These are phyloP conservation scores for Gymnopus androsaceus DNA, from an alignment of 1,284 basidiomycete species.

Conservation along the genomic window DNA sequence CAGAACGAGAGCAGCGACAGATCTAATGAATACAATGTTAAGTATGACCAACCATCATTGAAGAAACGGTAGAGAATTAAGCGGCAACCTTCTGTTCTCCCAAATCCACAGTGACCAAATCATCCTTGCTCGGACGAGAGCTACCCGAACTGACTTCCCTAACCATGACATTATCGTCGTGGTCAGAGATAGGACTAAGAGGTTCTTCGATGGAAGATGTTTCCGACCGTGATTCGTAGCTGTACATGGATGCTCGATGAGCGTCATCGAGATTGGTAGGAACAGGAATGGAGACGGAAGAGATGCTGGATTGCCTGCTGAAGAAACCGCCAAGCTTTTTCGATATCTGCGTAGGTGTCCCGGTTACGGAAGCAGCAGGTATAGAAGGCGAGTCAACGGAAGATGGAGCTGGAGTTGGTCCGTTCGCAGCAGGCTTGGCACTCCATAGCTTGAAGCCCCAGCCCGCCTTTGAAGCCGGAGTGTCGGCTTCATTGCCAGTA, in stretches of 20 bases:
- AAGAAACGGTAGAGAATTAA: not conserved
- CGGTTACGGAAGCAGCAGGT: constrained; percentile 21
- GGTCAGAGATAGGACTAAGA: constrained; percentile 51
- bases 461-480: constrained; percentile 34
- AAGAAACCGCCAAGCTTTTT: constrained; percentile 73
- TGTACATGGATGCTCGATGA: constrained; percentile 46
- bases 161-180: constrained; percentile 38
- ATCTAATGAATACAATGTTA: no score
- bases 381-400: constrained; percentile 23
- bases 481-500: constrained; percentile 42
- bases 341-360: constrained; percentile 38
- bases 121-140: constrained; percentile 5
- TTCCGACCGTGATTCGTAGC: constrained; percentile 45
- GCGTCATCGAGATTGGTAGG: constrained; percentile 27
- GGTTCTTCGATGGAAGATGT: constrained; percentile 58
- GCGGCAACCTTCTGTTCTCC: constrained; percentile 3
- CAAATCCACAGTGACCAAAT: constrained; percentile 7
- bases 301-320: constrained; percentile 53
- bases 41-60: no score
- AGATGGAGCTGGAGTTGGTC: constrained; percentile 22
- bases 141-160: constrained; percentile 25
- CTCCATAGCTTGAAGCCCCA: constrained; percentile 71
- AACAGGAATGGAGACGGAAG: constrained; percentile 39
- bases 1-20: no score
- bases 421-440: constrained; percentile 20